phyloP scores from a whole-genome alignment of 768 basidiomycete genomes.

The Agaricus blazei region DNA sequence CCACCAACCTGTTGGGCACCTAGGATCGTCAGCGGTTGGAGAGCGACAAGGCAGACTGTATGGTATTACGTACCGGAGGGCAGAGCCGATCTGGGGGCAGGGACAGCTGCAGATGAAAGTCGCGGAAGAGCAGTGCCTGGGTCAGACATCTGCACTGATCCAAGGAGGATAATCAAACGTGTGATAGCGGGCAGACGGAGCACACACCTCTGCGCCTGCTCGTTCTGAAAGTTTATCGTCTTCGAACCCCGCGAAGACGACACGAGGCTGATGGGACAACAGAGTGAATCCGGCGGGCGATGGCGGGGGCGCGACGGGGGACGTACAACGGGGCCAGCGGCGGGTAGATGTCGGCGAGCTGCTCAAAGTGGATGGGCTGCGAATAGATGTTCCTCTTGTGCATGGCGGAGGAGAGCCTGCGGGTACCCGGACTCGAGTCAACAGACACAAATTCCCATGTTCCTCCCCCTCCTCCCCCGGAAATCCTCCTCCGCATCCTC shows the following conservation, averaged over 20 bases:
- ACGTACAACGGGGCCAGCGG: constrained; percentile 5
- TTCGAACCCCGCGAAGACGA: constrained; percentile 3
- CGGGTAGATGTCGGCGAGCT: constrained; percentile 5
- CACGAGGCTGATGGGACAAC: constrained; percentile 4
- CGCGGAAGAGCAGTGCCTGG: constrained; percentile 66
- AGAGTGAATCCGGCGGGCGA: not conserved
- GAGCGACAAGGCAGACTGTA: not conserved
- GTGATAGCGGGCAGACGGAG: not conserved
- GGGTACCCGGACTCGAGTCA: not conserved
- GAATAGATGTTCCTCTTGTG: constrained; percentile 9
- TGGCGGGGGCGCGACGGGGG: not conserved
- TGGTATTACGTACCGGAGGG: constrained; percentile 64
- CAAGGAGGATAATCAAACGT: constrained; percentile 3
- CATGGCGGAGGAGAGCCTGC: not conserved
- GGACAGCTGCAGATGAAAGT: constrained; percentile 60
- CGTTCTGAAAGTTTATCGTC: constrained; percentile 73
- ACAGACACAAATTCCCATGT: constrained; percentile 4
- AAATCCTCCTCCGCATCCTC: constrained; percentile 3
- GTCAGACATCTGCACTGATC: constrained; percentile 60
- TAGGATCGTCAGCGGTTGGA: constrained; percentile 18
- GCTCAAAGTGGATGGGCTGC: constrained; percentile 2
- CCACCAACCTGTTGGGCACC: constrained; percentile 70
- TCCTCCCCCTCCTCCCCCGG: constrained; percentile 1
- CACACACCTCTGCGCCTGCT: constrained; percentile 60
- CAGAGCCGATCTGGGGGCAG: constrained; percentile 75